These are phyloP conservation scores for Suhomyces tanzawaensis DNA, from an alignment of 805 yeast species.

Conservation along the genomic window DNA sequence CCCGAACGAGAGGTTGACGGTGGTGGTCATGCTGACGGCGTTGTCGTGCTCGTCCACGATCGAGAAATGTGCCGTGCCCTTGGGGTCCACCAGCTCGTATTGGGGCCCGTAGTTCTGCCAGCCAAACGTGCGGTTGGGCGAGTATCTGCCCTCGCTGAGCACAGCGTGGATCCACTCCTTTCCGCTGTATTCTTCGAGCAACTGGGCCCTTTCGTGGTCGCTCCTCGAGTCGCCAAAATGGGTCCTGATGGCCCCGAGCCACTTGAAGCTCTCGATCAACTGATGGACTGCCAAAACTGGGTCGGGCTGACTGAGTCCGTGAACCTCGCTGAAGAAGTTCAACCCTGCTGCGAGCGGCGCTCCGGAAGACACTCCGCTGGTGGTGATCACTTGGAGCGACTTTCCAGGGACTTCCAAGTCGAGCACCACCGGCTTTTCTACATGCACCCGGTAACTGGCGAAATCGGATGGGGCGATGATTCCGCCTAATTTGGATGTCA, in stretches of 20 bases:
- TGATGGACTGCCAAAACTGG: constrained; percentile 53
- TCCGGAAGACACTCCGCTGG: constrained; percentile 80
- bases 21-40: constrained; percentile 86
- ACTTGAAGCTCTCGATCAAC: constrained; percentile 83
- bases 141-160: constrained; percentile 47
- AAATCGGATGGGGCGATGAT: constrained; percentile 66
- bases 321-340: constrained; percentile 50
- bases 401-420: constrained; percentile 15
- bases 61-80: constrained; percentile 88
- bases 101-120: constrained; percentile 80
- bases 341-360: constrained; percentile 77
- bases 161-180: constrained; percentile 54
- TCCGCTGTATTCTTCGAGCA: constrained; percentile 45
- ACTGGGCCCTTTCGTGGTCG: constrained; percentile 23
- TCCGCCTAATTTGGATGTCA: constrained; percentile 61
- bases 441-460: constrained; percentile 51
- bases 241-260: constrained; percentile 87
- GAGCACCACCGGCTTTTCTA: constrained; percentile 30
- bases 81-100: constrained; percentile 73
- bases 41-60: constrained; percentile 71
- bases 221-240: constrained; percentile 66
- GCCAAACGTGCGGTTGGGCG: constrained; percentile 52
- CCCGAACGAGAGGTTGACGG: constrained; percentile 83
- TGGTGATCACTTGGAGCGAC: constrained; percentile 32
- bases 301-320: background rate